A percentile compares a stretch with the other conserved stretches of the same genome.
Evolutionary conservation across 108 stramenopile genomes (phyloP).

Genomic region (Aurantiochytrium sp.): DNA sequence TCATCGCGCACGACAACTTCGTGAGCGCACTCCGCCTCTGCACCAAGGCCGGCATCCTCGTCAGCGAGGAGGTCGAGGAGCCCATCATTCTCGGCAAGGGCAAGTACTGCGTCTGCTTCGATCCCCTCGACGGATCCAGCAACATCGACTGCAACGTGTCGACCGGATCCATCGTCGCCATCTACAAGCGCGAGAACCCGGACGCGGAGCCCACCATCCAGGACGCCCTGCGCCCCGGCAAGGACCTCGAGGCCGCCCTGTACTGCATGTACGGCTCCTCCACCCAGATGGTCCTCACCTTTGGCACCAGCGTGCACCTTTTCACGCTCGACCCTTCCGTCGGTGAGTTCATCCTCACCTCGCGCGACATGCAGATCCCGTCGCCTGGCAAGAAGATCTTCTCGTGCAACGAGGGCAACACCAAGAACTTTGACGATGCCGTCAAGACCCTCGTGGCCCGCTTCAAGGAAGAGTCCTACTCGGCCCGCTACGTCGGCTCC

Average conservation of each 20-base stretch:
- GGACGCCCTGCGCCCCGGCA: conserved; percentile 83
- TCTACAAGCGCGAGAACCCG: conserved; percentile 72
- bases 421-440: conserved; percentile 76
- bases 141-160: conserved; percentile 99
- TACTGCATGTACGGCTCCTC: conserved; percentile 93
- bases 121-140: conserved; percentile 92
- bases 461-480: conserved; percentile 83
- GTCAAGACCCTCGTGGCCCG: conserved; percentile 75
- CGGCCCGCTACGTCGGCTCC: conserved; percentile 91
- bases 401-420: conserved; percentile 95
- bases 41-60: conserved; percentile 84
- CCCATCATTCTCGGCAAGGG: conserved; percentile 87
- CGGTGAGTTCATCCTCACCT: conserved; percentile 95
- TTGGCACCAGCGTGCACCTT: conserved; percentile 78
- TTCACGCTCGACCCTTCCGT: conserved; percentile 96
- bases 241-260: conserved; percentile 81
- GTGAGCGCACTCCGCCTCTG: conserved; percentile 84
- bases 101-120: conserved; percentile 94
- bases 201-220: conserved; percentile 62
- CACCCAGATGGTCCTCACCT: conserved; percentile 90
- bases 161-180: conserved; percentile 93
- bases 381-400: conserved; percentile 83
- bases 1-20: conserved; percentile 96
- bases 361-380: conserved; percentile 77
- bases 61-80: conserved; percentile 95